phyloP scores from a whole-genome alignment of 2,329 filamentous ascomycete species.

The Trichoderma cornu-damae region DNA sequence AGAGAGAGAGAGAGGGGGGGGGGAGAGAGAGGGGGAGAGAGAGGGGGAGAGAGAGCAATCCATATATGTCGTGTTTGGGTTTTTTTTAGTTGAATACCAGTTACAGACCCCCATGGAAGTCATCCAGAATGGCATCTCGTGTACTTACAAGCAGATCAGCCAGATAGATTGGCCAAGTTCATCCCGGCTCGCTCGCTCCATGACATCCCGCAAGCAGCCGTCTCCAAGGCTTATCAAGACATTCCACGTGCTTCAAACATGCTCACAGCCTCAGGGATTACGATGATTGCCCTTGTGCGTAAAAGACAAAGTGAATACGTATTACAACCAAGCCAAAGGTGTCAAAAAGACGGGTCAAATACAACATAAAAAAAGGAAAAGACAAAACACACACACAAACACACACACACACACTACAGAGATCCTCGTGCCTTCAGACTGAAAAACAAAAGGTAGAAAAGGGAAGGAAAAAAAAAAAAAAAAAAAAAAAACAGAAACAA shows the following conservation, averaged over 20 bases:
- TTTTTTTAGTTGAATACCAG: background rate
- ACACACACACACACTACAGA: slow-evolving; percentile 31
- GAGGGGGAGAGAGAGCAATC: background rate
- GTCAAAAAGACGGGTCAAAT: no score
- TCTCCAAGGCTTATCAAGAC: no score
- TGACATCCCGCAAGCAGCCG: no score
- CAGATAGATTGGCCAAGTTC: no score
- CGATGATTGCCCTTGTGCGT: background rate
- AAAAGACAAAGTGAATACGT: slow-evolving; percentile 10
- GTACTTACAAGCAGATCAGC: background rate
- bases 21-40: no score
- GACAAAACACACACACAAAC: slow-evolving; percentile 20
- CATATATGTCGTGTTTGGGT: background rate
- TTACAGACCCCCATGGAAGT: background rate
- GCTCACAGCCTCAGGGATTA: background rate
- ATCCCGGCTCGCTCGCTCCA: no score
- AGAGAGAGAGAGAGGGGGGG: no score
- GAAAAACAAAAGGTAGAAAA: slow-evolving; percentile 4
- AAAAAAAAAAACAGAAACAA: slow-evolving; percentile 32
- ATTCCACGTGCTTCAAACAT: background rate
- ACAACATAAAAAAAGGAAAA: background rate
- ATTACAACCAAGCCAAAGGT: slow-evolving; percentile 17
- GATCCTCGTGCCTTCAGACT: slow-evolving; percentile 23
- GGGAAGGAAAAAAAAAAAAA: no score
- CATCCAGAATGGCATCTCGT: background rate